Conservation (phyloP, 352 stramenopile species). For the Phytophthora idaei region DNA sequence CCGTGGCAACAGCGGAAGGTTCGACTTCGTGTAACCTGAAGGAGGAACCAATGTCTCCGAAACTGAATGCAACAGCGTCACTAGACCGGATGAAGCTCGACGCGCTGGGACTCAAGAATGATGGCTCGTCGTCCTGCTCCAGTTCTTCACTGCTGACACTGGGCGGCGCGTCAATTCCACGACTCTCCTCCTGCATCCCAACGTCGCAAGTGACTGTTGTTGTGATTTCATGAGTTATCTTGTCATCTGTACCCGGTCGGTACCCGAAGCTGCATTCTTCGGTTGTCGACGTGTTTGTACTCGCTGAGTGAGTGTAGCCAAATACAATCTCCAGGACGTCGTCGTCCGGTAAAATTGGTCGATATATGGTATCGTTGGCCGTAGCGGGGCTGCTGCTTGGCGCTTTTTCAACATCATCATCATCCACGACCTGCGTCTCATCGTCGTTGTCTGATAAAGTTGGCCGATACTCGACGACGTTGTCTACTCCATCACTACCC, state of each 20-base stretch:
- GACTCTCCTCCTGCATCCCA: no score
- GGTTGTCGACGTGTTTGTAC: background rate
- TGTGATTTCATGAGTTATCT: no score
- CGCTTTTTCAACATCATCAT: background rate
- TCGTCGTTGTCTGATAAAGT: constrained; percentile 1
- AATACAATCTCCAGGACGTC: background rate
- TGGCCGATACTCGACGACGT: constrained; percentile 6
- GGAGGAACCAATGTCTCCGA: constrained; percentile 21
- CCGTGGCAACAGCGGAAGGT: background rate
- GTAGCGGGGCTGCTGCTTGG: background rate
- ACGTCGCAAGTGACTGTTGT: no score
- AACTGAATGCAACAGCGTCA: constrained; percentile 13
- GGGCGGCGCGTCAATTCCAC: background rate
- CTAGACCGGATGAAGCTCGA: constrained; percentile 27
- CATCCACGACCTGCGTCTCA: background rate
- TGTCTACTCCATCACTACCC: background rate
- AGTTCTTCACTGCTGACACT: background rate
- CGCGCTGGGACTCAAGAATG: constrained; percentile 18
- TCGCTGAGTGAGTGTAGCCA: background rate
- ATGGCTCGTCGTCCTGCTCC: background rate
- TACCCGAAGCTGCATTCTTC: constrained; percentile 10
- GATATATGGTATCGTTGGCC: constrained; percentile 3
- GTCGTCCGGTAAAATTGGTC: constrained; percentile 13
- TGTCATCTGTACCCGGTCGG: background rate
- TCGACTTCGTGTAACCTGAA: constrained; percentile 18